Percentiles rank a stretch among this genome's conserved stretches.
Evolutionary conservation across 352 stramenopile genomes (phyloP).

Genomic region (Globisporangium cylindrosporum): DNA sequence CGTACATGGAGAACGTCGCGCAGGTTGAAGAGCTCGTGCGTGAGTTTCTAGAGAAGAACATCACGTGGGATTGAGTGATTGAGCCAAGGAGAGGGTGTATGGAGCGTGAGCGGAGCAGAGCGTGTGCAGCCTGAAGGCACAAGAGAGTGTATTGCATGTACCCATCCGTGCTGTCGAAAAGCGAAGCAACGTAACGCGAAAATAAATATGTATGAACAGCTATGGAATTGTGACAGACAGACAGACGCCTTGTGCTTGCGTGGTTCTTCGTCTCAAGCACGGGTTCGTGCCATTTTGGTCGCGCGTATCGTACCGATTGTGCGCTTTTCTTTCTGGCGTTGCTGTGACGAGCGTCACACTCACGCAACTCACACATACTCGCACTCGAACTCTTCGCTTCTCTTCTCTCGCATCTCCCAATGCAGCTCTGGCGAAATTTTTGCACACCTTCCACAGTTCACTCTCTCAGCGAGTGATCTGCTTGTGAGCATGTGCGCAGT

Average conservation of each 20-base stretch:
- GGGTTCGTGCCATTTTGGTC: not conserved
- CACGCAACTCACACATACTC: not conserved
- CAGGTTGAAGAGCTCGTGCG: conserved; percentile 72
- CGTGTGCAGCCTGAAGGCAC: no score
- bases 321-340: not conserved
- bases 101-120: not conserved
- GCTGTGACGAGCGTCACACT: not conserved
- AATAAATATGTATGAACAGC: conserved; percentile 6
- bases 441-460: not conserved
- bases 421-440: not conserved
- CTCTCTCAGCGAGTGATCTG: not conserved
- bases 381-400: not conserved
- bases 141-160: no score
- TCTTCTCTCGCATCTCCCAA: not conserved
- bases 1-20: conserved; percentile 78
- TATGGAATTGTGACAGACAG: not conserved
- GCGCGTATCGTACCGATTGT: not conserved
- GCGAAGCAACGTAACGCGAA: not conserved
- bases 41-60: conserved; percentile 67
- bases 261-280: not conserved
- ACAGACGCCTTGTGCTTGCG: not conserved
- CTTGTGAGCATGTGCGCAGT: not conserved
- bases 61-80: conserved; percentile 31
- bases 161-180: not conserved
- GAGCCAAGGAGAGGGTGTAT: not conserved